Conservation (phyloP, 2,329 filamentous ascomycete species). For the Hymenoscyphus occultus region DNA sequence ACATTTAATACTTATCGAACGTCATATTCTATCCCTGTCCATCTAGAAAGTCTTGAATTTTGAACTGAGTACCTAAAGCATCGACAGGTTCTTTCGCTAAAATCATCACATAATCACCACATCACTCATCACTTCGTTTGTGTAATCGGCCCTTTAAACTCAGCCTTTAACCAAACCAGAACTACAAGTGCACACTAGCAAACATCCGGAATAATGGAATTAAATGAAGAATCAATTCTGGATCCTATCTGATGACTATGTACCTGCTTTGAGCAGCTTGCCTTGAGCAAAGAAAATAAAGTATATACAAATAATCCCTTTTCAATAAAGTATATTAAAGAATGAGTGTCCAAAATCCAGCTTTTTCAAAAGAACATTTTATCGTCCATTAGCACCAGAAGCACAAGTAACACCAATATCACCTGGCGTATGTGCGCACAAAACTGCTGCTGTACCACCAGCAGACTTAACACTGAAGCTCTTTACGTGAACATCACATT, state of each 20-base stretch:
- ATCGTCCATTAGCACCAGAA: constrained; percentile 5
- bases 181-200: background rate
- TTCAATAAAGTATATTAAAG: background rate
- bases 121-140: too few species aligned
- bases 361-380: background rate
- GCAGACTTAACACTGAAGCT: constrained; percentile 38
- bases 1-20: background rate
- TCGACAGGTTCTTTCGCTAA: too few species aligned
- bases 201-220: background rate
- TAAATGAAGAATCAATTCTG: background rate
- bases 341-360: too few species aligned
- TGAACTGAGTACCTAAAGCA: too few species aligned
- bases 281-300: background rate
- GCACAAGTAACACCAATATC: constrained; percentile 5
- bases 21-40: background rate
- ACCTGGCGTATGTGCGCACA: constrained; percentile 35
- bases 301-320: background rate
- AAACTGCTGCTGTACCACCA: constrained; percentile 35
- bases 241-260: background rate
- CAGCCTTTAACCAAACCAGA: background rate
- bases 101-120: too few species aligned
- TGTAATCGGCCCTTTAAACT: too few species aligned
- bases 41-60: background rate
- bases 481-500: constrained; percentile 39
- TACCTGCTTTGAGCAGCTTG: background rate